These are phyloP conservation scores for Isabelozyma pseudorhagii DNA, from an alignment of 805 yeast genomes.

Conservation along the genomic window DNA sequence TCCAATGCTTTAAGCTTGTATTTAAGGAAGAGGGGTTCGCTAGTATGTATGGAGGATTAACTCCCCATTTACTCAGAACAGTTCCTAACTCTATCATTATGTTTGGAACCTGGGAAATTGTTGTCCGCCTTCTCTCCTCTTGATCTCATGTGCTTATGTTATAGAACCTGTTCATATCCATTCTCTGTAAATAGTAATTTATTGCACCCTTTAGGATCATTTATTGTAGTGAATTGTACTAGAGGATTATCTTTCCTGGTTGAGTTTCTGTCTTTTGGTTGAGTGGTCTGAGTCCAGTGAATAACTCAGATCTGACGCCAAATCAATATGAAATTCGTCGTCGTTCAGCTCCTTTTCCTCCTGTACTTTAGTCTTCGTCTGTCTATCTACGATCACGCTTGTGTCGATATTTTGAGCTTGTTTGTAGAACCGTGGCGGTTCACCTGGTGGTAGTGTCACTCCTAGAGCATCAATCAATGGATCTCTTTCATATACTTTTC, in stretches of 20 bases:
- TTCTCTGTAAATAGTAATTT: conserved; percentile 2
- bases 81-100: conserved; percentile 97
- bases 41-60: conserved; percentile 95
- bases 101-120: conserved; percentile 98
- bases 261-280: conserved; percentile 1
- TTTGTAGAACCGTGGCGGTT: conserved; percentile 48
- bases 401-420: conserved; percentile 27
- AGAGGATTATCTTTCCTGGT: not conserved
- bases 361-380: not conserved
- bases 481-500: conserved; percentile 21
- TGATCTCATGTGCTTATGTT: not conserved
- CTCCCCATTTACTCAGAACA: conserved; percentile 94
- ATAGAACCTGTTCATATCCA: conserved; percentile 2
- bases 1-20: conserved; percentile 84
- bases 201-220: not conserved
- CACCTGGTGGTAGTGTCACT: conserved; percentile 37
- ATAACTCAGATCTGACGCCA: not conserved
- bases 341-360: conserved; percentile 1
- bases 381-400: not conserved
- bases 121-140: conserved; percentile 30
- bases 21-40: conserved; percentile 88
- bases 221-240: not conserved
- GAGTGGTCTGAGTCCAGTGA: conserved; percentile 2
- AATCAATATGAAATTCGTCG: not conserved
- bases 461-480: conserved; percentile 21